Evolutionary conservation across 495 filamentous ascomycete genomes (phyloP).

Genomic region (Neurospora sp.): DNA sequence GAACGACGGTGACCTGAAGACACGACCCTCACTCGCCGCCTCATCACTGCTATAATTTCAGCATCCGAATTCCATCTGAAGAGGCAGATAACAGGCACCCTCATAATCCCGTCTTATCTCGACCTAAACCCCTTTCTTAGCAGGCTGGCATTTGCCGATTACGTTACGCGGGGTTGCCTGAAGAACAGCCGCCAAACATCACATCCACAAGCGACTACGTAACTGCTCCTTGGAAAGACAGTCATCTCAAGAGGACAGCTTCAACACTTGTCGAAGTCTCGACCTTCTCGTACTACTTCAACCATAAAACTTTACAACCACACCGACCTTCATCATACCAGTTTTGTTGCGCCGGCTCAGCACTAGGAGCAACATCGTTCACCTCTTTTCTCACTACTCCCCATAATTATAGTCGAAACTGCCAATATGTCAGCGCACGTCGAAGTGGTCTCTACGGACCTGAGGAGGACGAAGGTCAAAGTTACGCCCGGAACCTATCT

Average conservation of each 20-base stretch:
- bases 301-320: not conserved
- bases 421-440: slow-evolving; percentile 74
- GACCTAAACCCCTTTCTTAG: not conserved
- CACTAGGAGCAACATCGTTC: not conserved
- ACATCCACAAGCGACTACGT: not conserved
- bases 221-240: not conserved
- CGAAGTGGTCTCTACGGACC: slow-evolving; percentile 70
- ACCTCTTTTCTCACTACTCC: not conserved
- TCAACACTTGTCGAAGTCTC: not conserved
- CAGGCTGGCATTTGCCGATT: not conserved
- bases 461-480: slow-evolving; percentile 67
- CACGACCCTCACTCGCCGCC: not conserved
- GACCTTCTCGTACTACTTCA: not conserved
- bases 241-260: not conserved
- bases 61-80: not conserved
- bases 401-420: not conserved
- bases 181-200: not conserved
- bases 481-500: slow-evolving; percentile 70
- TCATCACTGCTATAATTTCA: not conserved
- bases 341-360: not conserved
- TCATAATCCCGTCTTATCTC: not conserved
- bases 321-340: not conserved
- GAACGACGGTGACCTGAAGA: not conserved
- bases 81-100: not conserved
- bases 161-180: not conserved